Percentiles rank a stretch among this genome's conserved stretches.
phyloP scores from a whole-genome alignment of 495 filamentous ascomycete species.

The Parachaetomium inaequale region DNA sequence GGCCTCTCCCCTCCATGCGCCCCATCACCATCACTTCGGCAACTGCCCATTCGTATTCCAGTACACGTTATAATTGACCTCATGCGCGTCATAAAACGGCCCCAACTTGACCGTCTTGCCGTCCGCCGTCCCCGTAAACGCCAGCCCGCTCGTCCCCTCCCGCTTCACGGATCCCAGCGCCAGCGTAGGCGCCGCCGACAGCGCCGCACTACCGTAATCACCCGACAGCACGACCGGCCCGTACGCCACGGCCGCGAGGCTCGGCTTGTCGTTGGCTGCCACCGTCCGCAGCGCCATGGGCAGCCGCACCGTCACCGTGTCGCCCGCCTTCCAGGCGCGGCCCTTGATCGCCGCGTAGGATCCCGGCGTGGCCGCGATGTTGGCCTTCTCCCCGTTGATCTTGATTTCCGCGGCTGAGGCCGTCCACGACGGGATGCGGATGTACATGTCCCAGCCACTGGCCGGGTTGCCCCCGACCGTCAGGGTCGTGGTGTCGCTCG shows the following conservation, averaged over 20 bases:
- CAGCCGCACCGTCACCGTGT: constrained; percentile 32
- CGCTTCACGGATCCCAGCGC: constrained; percentile 11
- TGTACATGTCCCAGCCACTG: constrained; percentile 23
- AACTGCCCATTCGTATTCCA: constrained; percentile 1
- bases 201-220: constrained; percentile 27
- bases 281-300: constrained; percentile 33
- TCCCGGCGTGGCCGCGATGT: constrained; percentile 21
- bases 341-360: constrained; percentile 27
- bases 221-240: constrained; percentile 34
- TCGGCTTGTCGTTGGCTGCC: constrained; percentile 35
- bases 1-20: not conserved
- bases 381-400: constrained; percentile 30
- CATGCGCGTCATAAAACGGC: constrained; percentile 22
- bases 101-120: constrained; percentile 17
- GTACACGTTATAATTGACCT: constrained; percentile 21
- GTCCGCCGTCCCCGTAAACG: constrained; percentile 11
- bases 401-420: constrained; percentile 24
- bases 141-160: not conserved
- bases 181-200: constrained; percentile 12
- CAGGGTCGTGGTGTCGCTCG: constrained; percentile 30
- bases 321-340: constrained; percentile 34
- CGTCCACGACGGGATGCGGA: constrained; percentile 38
- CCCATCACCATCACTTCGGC: not conserved
- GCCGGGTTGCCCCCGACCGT: constrained; percentile 17
- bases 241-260: constrained; percentile 34